Evolutionary conservation across 73 alveolate species (phyloP), one percentile per base, ranked within the genome.

Genomic region (Paramecium octaurelia): DNA sequence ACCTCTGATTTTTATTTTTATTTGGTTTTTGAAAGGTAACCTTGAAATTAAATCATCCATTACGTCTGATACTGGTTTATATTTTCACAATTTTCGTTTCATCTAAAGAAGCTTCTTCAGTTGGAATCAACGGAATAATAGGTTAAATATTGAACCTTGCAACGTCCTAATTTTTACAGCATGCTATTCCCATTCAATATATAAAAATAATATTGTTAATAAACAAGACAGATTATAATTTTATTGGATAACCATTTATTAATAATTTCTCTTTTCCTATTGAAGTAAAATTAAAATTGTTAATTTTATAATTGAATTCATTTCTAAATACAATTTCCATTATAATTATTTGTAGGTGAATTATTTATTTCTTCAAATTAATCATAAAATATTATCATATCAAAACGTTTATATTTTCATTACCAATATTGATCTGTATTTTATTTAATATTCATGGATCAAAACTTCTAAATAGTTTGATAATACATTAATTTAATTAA

Each of bases 221-320:
- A 64, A 64, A 27, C 84, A 64, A 92, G 38, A 38, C 77, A 23
- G 20, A 38, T 23, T 84, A 88, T 92, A 34, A 59, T 80, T 38
- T 80, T 92, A 69, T 95, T 86, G 20, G 76, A 73, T 24, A 18
- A 54, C 69, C 31, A 18, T 18, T 54, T 54, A 54, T 54, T 54
- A 18, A 16, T 18, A 18, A 54, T 54, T 48, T 54, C 69, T 54
- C 69, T 54, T 54, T 54, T 7, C 31, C 20, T 54, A 23, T 54
- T 54, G n/a, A 54, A 54, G 69, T n/a, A 54, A 54, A 54, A 54
- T 18, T 18, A 93, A 27, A 16, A 95, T 88, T 8, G 88, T 92
- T 88, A 85, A 93, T 93, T 95, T 93, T 36, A 93, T 92, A 64
- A 75, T 58, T 85, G 92, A 90, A 88, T 96, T 35, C 93, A 85